These are phyloP conservation scores for Crithidia expoeki DNA, from an alignment of 208 protist species.

Conservation along the genomic window DNA sequence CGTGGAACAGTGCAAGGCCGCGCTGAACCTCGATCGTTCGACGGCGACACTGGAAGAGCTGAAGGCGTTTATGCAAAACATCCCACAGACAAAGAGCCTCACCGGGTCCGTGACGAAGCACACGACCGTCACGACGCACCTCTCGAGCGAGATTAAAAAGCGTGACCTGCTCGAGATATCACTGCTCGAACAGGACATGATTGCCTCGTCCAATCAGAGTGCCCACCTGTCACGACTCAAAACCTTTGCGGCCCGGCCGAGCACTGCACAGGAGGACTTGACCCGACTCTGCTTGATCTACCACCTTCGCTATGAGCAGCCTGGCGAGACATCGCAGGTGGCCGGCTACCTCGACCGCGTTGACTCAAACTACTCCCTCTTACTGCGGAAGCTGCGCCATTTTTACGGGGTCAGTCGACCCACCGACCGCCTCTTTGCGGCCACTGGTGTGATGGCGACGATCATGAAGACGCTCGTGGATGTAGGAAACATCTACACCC, in stretches of 20 bases:
- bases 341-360: slow-evolving; percentile 48
- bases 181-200: slow-evolving; percentile 97
- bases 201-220: slow-evolving; percentile 54
- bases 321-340: slow-evolving; percentile 37
- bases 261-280: slow-evolving; percentile 47
- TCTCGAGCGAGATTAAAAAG: slow-evolving; percentile 82
- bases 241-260: slow-evolving; percentile 41
- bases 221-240: slow-evolving; percentile 78
- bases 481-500: slow-evolving; percentile 97
- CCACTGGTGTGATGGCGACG: slow-evolving; percentile 85
- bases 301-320: slow-evolving; percentile 77
- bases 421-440: slow-evolving; percentile 89
- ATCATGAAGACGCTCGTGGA: slow-evolving; percentile 83
- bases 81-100: slow-evolving; percentile 82
- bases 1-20: slow-evolving; percentile 93
- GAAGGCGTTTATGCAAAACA: slow-evolving; percentile 83
- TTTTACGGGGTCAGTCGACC: slow-evolving; percentile 59
- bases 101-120: slow-evolving; percentile 88
- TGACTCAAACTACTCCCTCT: slow-evolving; percentile 36
- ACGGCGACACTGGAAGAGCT: slow-evolving; percentile 90
- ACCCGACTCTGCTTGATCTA: slow-evolving; percentile 85
- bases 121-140: slow-evolving; percentile 72
- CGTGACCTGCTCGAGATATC: slow-evolving; percentile 91
- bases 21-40: slow-evolving; percentile 75
- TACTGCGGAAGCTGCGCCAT: slow-evolving; percentile 61